Conservation (phyloP, 1,139 yeast species). For the Candida pseudocylindracea region DNA sequence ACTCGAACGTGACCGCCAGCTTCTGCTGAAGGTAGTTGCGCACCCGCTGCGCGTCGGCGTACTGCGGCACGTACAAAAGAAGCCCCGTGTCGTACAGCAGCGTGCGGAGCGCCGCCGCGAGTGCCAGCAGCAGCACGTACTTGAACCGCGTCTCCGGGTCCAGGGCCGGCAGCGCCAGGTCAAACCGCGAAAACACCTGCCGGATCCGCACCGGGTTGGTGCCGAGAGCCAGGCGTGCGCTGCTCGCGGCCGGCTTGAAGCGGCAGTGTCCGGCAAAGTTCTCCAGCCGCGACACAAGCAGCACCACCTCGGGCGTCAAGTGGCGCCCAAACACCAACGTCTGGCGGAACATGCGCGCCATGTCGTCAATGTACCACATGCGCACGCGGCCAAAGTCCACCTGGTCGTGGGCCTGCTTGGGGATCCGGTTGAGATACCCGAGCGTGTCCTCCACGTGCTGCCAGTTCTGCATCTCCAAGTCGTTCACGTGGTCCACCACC, state of each 20-base stretch:
- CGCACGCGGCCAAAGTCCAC: conserved; percentile 84
- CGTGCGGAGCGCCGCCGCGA: conserved; percentile 45
- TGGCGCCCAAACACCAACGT: conserved; percentile 54
- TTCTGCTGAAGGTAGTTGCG: conserved; percentile 48
- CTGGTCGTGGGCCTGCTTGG: conserved; percentile 44
- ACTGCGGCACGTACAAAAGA: conserved; percentile 62
- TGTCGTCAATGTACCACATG: conserved; percentile 82
- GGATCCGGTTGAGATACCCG: conserved; percentile 53
- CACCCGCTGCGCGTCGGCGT: conserved; percentile 65
- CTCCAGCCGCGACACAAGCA: conserved; percentile 29
- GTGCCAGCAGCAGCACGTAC: conserved; percentile 46
- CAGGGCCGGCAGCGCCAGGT: conserved; percentile 26
- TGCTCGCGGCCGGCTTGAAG: conserved; percentile 17
- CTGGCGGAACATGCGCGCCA: conserved; percentile 57
- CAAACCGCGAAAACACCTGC: conserved; percentile 57
- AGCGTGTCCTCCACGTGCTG: conserved; percentile 57
- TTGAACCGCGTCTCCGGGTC: conserved; percentile 73
- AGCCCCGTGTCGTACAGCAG: conserved; percentile 50
- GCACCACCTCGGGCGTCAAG: conserved; percentile 62
- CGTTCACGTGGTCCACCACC: conserved; percentile 66
- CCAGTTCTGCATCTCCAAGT: conserved; percentile 87
- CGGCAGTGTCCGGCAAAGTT: conserved; percentile 51
- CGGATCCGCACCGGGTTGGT: conserved; percentile 34
- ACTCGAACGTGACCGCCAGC: conserved; percentile 37
- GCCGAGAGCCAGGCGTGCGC: conserved; percentile 21